Conservation (phyloP, 768 basidiomycete genomes). For the Tricholomella constricta region DNA sequence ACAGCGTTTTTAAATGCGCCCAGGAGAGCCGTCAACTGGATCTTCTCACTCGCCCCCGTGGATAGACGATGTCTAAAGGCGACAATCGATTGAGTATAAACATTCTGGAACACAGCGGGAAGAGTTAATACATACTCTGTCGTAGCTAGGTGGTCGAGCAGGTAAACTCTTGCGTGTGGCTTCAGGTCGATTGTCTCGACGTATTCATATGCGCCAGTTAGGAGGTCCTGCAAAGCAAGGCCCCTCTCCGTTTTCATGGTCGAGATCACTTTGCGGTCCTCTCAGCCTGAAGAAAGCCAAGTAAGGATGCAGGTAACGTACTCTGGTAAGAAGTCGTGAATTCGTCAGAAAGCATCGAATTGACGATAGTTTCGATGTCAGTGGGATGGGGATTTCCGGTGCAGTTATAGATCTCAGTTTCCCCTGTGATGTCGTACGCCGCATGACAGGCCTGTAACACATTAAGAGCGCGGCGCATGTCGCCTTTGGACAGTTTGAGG, state of each 20-base stretch:
- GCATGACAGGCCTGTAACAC: slow-evolving; percentile 98
- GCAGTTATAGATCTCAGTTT: slow-evolving; percentile 93
- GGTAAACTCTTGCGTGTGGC: slow-evolving; percentile 82
- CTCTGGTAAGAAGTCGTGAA: slow-evolving; percentile 90
- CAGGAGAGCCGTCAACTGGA: slow-evolving; percentile 89
- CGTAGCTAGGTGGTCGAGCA: slow-evolving; percentile 93
- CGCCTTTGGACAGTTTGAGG: slow-evolving; percentile 92
- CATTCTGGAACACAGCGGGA: not conserved
- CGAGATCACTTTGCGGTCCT: slow-evolving; percentile 69
- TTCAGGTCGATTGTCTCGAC: slow-evolving; percentile 85
- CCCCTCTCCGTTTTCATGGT: slow-evolving; percentile 90
- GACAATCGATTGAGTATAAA: not conserved
- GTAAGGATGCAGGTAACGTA: slow-evolving; percentile 32
- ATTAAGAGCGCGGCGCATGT: slow-evolving; percentile 96
- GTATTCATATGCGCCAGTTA: slow-evolving; percentile 90
- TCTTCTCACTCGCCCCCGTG: slow-evolving; percentile 90
- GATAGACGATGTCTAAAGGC: slow-evolving; percentile 79
- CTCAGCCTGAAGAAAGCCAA: slow-evolving; percentile 1
- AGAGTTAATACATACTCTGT: slow-evolving; percentile 69
- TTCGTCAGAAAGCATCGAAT: slow-evolving; percentile 94
- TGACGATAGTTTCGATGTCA: slow-evolving; percentile 91
- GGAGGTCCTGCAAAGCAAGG: slow-evolving; percentile 91
- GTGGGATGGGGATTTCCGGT: slow-evolving; percentile 95
- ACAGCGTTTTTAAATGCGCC: slow-evolving; percentile 94
- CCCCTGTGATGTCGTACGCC: slow-evolving; percentile 86